Evolutionary conservation across 2,329 filamentous ascomycete genomes (phyloP), one percentile per base, ranked within the genome.

Genomic region (Trichothecium roseum): DNA sequence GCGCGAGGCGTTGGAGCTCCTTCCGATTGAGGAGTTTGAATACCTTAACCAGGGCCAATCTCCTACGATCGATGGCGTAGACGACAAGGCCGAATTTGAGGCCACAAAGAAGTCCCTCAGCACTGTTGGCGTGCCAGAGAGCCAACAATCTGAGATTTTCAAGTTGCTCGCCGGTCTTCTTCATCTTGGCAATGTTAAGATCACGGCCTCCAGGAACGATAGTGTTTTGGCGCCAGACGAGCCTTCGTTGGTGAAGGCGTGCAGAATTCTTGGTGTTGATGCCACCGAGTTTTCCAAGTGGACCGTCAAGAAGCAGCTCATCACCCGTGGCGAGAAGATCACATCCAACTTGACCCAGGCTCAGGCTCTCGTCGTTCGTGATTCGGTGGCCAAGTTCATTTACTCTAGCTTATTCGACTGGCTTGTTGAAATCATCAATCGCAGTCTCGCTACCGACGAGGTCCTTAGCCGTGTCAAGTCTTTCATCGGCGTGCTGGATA

Each of bases 331-430:
- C 32, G 91, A 98, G 59, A 96, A 95, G 68, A 98, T 98, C 48
- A 86, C 85, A 20, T 96, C 91, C 18, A 95, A 95, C 55, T 63
- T 98, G 42, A 93, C 84, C 17, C 86, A 93, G 50, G 85, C 93
- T 41, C 89, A 96, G 61, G 91, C 91, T 20, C 74, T 84, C 27
- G 89, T 98, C 38, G 91, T 98, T 12, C 79, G 89, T 55, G 91
- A 98, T 54, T 98, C 91, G 1, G 91, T 98, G 34, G 88, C 91
- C 52, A 98, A 98, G 59, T 98, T 89, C 62, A 91, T 98, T 45
- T 98, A 98, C 63, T 96, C 91, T 0, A 94, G 88, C 54, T 63
- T 98, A 40, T 98, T 98, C 57, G 91, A 98, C 66, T 98, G 91
- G 91, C 73, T 98, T 17, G 91, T 98, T n/a, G 88, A 96, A 49